A percentile compares a stretch with the other conserved stretches of the same genome.
phyloP scores from a whole-genome alignment of 1,139 yeast species.

The Fermentozyma sake region DNA sequence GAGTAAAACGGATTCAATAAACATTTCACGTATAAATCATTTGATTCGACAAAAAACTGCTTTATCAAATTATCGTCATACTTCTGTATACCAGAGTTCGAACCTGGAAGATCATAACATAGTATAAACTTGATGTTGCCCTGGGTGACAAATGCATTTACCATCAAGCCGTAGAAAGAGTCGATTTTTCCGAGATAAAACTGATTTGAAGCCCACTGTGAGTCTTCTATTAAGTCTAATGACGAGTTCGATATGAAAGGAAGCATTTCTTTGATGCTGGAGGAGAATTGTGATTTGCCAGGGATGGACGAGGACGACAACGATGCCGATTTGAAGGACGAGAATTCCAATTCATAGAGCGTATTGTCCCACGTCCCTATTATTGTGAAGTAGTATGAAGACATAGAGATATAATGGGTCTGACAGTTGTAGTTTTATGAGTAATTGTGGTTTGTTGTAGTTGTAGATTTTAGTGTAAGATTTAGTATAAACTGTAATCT shows the following conservation, averaged over 20 bases:
- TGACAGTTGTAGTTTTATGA: neutral
- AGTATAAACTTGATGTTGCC: slow-evolving; percentile 81
- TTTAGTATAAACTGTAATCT: too few relatives aligned
- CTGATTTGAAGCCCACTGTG: slow-evolving; percentile 71
- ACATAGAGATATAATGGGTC: neutral
- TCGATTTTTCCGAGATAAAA: slow-evolving; percentile 76
- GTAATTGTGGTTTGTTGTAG: neutral
- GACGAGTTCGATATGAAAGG: slow-evolving; percentile 90
- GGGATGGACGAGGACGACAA: slow-evolving; percentile 28
- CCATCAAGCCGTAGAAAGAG: slow-evolving; percentile 73
- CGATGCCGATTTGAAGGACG: slow-evolving; percentile 50
- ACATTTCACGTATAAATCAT: slow-evolving; percentile 84
- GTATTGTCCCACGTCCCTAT: slow-evolving; percentile 87
- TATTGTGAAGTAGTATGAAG: slow-evolving; percentile 81
- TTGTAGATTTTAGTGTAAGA: too few relatives aligned
- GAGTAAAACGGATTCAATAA: slow-evolving; percentile 83
- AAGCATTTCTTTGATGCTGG: slow-evolving; percentile 70
- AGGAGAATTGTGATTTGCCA: slow-evolving; percentile 62
- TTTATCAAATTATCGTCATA: slow-evolving; percentile 71
- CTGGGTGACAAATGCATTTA: slow-evolving; percentile 83
- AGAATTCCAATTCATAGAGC: slow-evolving; percentile 81
- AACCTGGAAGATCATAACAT: slow-evolving; percentile 52
- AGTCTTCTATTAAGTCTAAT: slow-evolving; percentile 82
- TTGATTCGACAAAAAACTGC: slow-evolving; percentile 79
- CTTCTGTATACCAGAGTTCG: slow-evolving; percentile 12